Base-by-base conservation (phyloP, 1,284 basidiomycete species). In the Volvariella volvacea region DNA sequence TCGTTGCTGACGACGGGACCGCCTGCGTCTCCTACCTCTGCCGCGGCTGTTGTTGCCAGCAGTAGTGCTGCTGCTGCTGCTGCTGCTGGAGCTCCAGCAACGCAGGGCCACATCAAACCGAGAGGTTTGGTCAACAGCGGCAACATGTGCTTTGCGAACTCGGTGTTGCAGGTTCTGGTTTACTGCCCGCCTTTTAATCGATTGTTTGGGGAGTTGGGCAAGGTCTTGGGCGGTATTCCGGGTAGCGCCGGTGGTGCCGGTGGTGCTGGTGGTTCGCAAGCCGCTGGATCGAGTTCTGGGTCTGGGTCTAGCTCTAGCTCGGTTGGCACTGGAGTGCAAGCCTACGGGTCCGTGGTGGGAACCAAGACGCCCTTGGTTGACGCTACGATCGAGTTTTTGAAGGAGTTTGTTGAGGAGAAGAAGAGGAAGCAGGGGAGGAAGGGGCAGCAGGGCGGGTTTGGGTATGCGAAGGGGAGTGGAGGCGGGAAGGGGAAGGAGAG, bases 131-230 rank as follows among this genome's bases (percentile, higher is more conserved):
- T 98, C 56, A 99, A 98, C 66, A 88, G 83, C 3, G 95, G 95
- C 7, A 99, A 99, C 66, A 88, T 97, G 80, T 99, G 95, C 65
- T 99, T 97, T 61, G 93, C 94, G 42, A 98, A 98, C 58, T 85
- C 92, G 0, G 88, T 97, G 22, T 67, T 98, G 19, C 95, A 98
- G 67, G 82, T 90, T 1, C 74, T 99, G 16, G 78, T 95, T 1
- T 95, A 93, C 64, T 93, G 88, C 55, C 76, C 80, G 12, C 91
- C 89, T 1, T 96, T 98, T 64, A 83, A 84, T 56, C 74, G 76
- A 41, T 66, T 97, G 42, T 88, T 98, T 57, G 73, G 68, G 30
- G 82, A 88, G 50, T 67, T 97, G 3, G 83, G 78, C 21, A 73
- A 71, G 56, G 59, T 80, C 44, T 48, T 63, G 6, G 53, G 48